Percentiles rank a stretch among this genome's conserved stretches.
Evolutionary conservation across 2,329 filamentous ascomycete species (phyloP).

Genomic region (Penicillium sp.): DNA sequence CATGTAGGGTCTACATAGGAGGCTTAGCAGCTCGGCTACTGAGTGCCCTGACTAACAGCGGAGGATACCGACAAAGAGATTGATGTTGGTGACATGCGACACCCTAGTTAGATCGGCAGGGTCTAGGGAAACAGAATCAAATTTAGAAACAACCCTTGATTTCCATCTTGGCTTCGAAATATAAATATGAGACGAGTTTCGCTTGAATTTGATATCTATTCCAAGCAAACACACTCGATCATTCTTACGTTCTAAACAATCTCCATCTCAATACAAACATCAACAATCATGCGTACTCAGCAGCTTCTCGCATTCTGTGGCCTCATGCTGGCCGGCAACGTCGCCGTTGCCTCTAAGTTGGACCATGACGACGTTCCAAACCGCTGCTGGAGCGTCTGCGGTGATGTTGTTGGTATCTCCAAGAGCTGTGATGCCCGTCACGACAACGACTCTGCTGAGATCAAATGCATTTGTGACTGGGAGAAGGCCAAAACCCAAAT

Average conservation of each 20-base stretch:
- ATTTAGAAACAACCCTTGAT: conserved; percentile 13
- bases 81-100: not conserved
- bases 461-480: conserved; percentile 33
- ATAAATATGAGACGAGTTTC: conserved; percentile 12
- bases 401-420: conserved; percentile 25
- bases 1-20: conserved; percentile 3
- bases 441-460: conserved; percentile 27
- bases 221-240: not conserved
- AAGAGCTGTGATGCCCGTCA: conserved; percentile 25
- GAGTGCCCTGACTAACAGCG: not conserved
- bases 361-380: conserved; percentile 31
- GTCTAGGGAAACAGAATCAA: conserved; percentile 2
- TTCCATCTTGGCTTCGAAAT: not conserved
- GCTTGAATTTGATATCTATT: not conserved
- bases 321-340: conserved; percentile 26
- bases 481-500: conserved; percentile 25
- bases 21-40: conserved; percentile 15
- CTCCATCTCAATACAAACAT: not conserved
- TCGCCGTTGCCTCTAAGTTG: conserved; percentile 27
- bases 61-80: not conserved
- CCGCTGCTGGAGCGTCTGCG: conserved; percentile 29
- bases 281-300: conserved; percentile 23
- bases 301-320: conserved; percentile 26
- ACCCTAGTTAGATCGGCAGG: conserved; percentile 5
- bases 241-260: not conserved